A percentile compares a stretch with the other conserved stretches of the same genome.
These are phyloP conservation scores for Saturnispora saitoi DNA, from an alignment of 805 yeast genomes.

Conservation along the genomic window DNA sequence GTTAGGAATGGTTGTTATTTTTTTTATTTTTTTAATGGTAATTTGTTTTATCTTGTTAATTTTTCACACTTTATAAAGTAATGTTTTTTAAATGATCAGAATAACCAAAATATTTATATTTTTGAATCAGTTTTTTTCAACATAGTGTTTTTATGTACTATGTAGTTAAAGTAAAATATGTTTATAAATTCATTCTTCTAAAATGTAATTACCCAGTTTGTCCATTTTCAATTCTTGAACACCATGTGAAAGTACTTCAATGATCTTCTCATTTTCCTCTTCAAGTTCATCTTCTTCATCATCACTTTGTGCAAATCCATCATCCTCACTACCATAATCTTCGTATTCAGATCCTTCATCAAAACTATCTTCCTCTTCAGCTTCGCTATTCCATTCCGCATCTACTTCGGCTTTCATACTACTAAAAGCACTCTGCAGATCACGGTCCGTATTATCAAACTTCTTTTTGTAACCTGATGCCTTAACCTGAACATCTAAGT, in stretches of 20 bases:
- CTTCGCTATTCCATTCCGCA: slow-evolving; percentile 15
- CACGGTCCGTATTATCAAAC: slow-evolving; percentile 38
- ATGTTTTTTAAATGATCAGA: too few species aligned
- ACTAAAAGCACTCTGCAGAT: slow-evolving; percentile 68
- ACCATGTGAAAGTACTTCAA: slow-evolving; percentile 61
- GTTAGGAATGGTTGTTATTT: too few species aligned
- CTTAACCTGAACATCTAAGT: slow-evolving; percentile 76
- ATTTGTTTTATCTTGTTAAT: too few species aligned
- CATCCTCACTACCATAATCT: slow-evolving; percentile 19
- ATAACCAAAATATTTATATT: too few species aligned
- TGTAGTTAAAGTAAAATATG: background rate
- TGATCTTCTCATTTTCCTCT: slow-evolving; percentile 44
- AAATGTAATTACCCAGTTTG: slow-evolving; percentile 70
- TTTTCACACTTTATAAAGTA: too few species aligned
- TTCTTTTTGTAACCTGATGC: slow-evolving; percentile 76
- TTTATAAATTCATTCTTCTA: slow-evolving; percentile 33
- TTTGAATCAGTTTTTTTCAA: too few species aligned
- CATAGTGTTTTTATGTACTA: too few species aligned
- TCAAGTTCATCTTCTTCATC: slow-evolving; percentile 29
- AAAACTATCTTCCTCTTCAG: slow-evolving; percentile 9
- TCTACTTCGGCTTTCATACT: slow-evolving; percentile 19
- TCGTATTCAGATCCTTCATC: slow-evolving; percentile 19
- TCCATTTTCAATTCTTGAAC: slow-evolving; percentile 66
- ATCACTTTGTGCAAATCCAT: slow-evolving; percentile 24
- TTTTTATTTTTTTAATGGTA: too few species aligned